phyloP scores from a whole-genome alignment of 106 monocot genomes.

The Dendrobium officinale region DNA sequence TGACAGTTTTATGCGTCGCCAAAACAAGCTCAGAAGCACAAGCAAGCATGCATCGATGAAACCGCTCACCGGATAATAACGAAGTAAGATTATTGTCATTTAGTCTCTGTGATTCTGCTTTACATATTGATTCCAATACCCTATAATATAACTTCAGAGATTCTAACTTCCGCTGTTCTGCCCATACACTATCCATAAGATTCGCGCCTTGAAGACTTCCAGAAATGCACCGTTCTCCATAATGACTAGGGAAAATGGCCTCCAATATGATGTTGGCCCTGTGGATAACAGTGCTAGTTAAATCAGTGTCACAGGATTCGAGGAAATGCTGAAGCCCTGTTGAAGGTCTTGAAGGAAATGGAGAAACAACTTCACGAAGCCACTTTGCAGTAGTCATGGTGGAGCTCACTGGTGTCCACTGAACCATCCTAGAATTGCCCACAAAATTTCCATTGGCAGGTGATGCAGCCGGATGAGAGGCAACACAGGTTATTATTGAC shows the following conservation, averaged over 20 bases:
- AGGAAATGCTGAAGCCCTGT: slow-evolving; percentile 64
- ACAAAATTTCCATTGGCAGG: slow-evolving; percentile 30
- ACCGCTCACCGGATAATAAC: slow-evolving; percentile 75
- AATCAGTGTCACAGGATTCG: slow-evolving; percentile 47
- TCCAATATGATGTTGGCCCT: slow-evolving; percentile 74
- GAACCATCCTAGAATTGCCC: slow-evolving; percentile 30
- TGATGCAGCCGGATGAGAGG: slow-evolving; percentile 49
- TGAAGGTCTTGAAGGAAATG: slow-evolving; percentile 65
- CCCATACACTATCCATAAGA: slow-evolving; percentile 74
- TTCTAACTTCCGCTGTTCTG: slow-evolving; percentile 82
- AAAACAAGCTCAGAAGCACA: slow-evolving; percentile 91
- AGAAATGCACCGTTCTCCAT: slow-evolving; percentile 41
- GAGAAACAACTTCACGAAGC: slow-evolving; percentile 82
- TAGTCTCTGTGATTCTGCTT: slow-evolving; percentile 59
- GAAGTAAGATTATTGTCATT: slow-evolving; percentile 67
- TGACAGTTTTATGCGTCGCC: slow-evolving; percentile 88
- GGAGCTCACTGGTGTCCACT: slow-evolving; percentile 72
- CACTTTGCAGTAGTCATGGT: slow-evolving; percentile 98
- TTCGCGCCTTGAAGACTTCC: slow-evolving; percentile 47
- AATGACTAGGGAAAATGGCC: slow-evolving; percentile 75
- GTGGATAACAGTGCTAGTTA: slow-evolving; percentile 36
- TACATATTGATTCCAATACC: slow-evolving; percentile 84
- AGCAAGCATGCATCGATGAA: slow-evolving; percentile 96
- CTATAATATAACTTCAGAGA: slow-evolving; percentile 85
- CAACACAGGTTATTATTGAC: slow-evolving; percentile 44